Evolutionary conservation across 2,329 filamentous ascomycete genomes (phyloP).

Genomic region (Sporothrix globosa): DNA sequence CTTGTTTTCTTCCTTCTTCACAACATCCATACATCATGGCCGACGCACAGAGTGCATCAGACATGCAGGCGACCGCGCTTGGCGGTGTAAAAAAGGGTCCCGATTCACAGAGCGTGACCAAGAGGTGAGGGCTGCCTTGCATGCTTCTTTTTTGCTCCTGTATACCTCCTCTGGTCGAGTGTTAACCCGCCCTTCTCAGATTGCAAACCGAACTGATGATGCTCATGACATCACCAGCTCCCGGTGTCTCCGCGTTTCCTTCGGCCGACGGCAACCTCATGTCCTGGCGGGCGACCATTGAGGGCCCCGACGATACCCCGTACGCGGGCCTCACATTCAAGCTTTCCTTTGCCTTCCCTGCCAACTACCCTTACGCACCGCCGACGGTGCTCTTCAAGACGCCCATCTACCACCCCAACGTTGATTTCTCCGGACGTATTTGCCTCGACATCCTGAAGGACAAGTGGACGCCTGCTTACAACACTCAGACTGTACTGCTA

Average conservation of each 20-base stretch:
- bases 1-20: background rate
- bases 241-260: conserved; percentile 93
- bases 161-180: background rate
- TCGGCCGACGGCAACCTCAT: conserved; percentile 87
- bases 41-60: conserved; percentile 69
- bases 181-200: conserved; percentile 52
- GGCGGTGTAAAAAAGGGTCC: conserved; percentile 58
- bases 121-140: conserved; percentile 59
- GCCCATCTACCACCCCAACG: conserved; percentile 98
- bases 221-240: conserved; percentile 92
- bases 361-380: conserved; percentile 89
- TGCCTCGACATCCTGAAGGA: conserved; percentile 98
- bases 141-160: background rate
- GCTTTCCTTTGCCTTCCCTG: conserved; percentile 86
- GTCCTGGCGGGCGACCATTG: conserved; percentile 91
- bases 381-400: conserved; percentile 97
- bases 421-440: conserved; percentile 95
- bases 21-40: conserved; percentile 47
- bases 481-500: conserved; percentile 88
- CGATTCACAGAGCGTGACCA: conserved; percentile 75
- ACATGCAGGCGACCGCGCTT: conserved; percentile 66
- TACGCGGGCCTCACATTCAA: conserved; percentile 89
- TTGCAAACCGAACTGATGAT: conserved; percentile 98
- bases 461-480: conserved; percentile 98
- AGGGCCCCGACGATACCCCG: conserved; percentile 86